Percentiles rank a stretch among this genome's conserved stretches.
phyloP scores from a whole-genome alignment of 305 asterid species.

The Fraxinus albicans region DNA sequence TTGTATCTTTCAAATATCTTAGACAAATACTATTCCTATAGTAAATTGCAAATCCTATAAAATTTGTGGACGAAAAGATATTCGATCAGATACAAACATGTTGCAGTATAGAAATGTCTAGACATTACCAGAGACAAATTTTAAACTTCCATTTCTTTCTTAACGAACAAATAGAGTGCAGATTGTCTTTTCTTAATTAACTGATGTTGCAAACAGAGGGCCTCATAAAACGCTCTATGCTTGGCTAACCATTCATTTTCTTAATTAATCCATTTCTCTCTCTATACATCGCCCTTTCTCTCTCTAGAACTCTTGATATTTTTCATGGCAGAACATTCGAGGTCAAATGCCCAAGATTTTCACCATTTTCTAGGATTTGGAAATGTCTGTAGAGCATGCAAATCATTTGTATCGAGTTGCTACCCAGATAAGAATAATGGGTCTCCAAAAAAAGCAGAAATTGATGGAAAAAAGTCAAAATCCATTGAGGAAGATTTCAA shows the following conservation, averaged over 20 bases:
- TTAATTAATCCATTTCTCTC: slow-evolving; percentile 2
- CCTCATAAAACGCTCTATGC: slow-evolving; percentile 18
- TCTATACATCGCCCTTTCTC: slow-evolving; percentile 13
- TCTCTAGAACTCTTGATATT: slow-evolving; percentile 10
- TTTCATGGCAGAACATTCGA: slow-evolving; percentile 58
- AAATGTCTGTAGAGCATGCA: slow-evolving; percentile 41
- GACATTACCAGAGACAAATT: no score
- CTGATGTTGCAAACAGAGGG: background rate
- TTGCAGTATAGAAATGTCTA: background rate
- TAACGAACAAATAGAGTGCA: background rate
- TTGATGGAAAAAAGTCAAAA: slow-evolving; percentile 27
- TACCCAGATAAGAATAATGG: slow-evolving; percentile 25
- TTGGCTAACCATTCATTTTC: slow-evolving; percentile 25
- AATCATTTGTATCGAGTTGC: slow-evolving; percentile 40
- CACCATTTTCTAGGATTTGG: slow-evolving; percentile 44
- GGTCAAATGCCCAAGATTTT: slow-evolving; percentile 42
- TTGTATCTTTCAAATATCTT: no score
- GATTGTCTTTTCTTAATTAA: background rate
- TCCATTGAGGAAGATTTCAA: slow-evolving; percentile 28
- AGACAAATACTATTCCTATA: no score
- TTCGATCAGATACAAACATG: background rate
- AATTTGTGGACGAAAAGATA: no score
- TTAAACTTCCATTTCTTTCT: background rate
- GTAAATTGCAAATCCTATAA: background rate
- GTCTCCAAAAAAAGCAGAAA: slow-evolving; percentile 19